Conservation (phyloP, 257 asterid genomes). For the Agastache rugosa region DNA sequence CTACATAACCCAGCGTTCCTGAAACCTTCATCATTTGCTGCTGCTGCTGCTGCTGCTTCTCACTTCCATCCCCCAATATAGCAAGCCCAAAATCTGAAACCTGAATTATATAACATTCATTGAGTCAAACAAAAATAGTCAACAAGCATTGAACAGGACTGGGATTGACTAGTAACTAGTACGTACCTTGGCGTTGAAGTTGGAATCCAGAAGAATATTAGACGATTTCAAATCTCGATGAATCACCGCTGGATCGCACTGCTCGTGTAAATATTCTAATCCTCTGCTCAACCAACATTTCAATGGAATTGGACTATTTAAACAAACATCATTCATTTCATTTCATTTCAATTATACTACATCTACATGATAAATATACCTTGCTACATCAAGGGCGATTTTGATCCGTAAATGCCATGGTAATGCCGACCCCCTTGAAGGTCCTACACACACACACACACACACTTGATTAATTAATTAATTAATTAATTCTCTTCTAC, state of each 20-base stretch:
- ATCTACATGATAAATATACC: constrained; percentile 48
- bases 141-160: too few species aligned
- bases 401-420: constrained; percentile 72
- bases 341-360: too few species aligned
- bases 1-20: constrained; percentile 83
- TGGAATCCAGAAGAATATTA: constrained; percentile 77
- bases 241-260: constrained; percentile 73
- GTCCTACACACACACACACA: background rate
- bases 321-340: background rate
- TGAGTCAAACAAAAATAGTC: too few species aligned
- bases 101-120: constrained; percentile 36
- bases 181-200: constrained; percentile 80
- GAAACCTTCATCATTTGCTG: constrained; percentile 67
- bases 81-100: constrained; percentile 83
- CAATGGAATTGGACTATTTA: too few species aligned
- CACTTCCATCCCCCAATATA: constrained; percentile 47
- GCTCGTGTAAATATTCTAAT: constrained; percentile 72
- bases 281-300: constrained; percentile 58
- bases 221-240: constrained; percentile 88
- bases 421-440: constrained; percentile 65
- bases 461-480: too few species aligned
- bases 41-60: too few species aligned
- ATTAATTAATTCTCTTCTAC: too few species aligned
- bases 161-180: too few species aligned
- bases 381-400: constrained; percentile 75